Evolutionary conservation across 2,329 filamentous ascomycete genomes (phyloP).

Genomic region (Parafenestella ontariensis): DNA sequence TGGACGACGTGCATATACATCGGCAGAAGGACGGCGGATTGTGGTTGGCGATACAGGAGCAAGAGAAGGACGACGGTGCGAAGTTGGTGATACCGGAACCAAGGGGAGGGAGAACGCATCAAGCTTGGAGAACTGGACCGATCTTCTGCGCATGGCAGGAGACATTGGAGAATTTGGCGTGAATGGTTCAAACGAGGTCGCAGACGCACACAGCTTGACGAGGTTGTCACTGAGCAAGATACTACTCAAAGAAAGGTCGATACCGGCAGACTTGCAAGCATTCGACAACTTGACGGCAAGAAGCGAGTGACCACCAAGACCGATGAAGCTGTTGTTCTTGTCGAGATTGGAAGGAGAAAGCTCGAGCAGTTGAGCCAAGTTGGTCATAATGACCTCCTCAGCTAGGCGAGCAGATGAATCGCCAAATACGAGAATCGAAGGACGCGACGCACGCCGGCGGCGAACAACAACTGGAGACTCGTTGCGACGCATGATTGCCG

Average conservation of each 20-base stretch:
- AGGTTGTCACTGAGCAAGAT: constrained; percentile 1
- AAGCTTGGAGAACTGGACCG: constrained; percentile 2
- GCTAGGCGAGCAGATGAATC: constrained; percentile 1
- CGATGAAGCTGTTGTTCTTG: constrained; percentile 10
- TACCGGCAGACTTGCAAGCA: constrained; percentile 6
- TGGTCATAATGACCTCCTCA: constrained; percentile 1
- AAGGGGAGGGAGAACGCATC: background rate
- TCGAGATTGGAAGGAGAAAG: constrained; percentile 1
- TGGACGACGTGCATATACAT: constrained; percentile 1
- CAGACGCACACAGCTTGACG: background rate
- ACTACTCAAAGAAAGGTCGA: background rate
- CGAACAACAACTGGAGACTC: constrained; percentile 1
- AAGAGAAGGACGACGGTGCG: background rate
- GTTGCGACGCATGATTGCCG: constrained; percentile 3
- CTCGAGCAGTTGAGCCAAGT: constrained; percentile 1
- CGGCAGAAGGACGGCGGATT: constrained; percentile 1
- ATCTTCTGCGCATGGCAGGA: constrained; percentile 1
- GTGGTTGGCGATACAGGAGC: constrained; percentile 2
- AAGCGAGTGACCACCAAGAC: constrained; percentile 11
- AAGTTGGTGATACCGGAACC: background rate
- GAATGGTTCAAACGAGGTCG: background rate
- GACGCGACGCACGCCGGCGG: constrained; percentile 2
- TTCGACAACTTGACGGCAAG: constrained; percentile 8
- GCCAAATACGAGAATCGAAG: constrained; percentile 1
- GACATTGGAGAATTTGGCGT: constrained; percentile 1